Percentiles rank a stretch among this genome's conserved stretches.
phyloP scores from a whole-genome alignment of 78 protist genomes.

The Dictyostelium brefeldianum region DNA sequence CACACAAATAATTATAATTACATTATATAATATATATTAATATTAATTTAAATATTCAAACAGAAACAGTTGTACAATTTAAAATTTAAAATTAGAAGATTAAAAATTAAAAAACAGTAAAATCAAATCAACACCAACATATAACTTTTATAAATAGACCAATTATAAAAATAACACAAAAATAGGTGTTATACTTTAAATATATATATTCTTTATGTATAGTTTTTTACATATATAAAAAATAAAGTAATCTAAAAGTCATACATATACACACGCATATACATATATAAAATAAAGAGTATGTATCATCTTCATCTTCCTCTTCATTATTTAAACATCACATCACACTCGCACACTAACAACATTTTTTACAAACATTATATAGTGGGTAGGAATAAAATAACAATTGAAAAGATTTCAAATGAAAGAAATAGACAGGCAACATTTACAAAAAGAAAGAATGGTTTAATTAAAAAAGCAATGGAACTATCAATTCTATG shows the following conservation, averaged over 20 bases:
- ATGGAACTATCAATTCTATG: conserved; percentile 91
- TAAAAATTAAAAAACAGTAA: background rate
- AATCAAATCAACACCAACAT: background rate
- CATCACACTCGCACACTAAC: no score
- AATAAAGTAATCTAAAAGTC: no score
- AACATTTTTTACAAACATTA: background rate
- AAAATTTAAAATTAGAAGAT: background rate
- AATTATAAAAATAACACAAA: no score
- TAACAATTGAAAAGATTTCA: conserved; percentile 80
- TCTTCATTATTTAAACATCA: background rate
- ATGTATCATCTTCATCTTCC: background rate
- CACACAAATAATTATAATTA: background rate
- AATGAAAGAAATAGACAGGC: conserved; percentile 90
- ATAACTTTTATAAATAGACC: no score
- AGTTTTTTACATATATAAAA: no score
- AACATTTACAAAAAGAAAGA: conserved; percentile 91
- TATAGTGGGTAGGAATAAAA: conserved; percentile 89
- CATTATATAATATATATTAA: background rate
- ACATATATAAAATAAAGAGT: background rate
- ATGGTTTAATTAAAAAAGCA: conserved; percentile 93
- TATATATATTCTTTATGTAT: no score
- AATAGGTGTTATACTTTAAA: no score
- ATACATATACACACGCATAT: background rate
- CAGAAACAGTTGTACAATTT: background rate
- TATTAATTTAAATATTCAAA: background rate